phyloP scores from a whole-genome alignment of 179 eudicot species.

The Patellifolia procumbens region DNA sequence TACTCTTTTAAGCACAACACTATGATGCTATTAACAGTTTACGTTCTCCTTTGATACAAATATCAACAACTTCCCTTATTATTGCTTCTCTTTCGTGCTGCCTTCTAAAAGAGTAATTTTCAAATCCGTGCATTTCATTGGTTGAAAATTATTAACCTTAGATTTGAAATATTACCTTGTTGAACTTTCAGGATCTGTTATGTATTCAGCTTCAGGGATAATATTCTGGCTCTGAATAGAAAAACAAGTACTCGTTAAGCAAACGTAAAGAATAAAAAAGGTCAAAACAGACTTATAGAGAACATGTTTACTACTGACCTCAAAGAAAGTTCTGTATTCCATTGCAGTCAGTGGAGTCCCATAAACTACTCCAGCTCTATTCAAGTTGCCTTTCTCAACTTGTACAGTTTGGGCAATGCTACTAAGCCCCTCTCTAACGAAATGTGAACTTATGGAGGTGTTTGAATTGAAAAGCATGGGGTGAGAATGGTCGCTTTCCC shows the following conservation, averaged over 20 bases:
- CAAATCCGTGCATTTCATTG: too few species aligned
- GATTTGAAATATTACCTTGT: conserved; percentile 47
- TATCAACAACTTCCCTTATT: too few species aligned
- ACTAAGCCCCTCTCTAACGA: conserved; percentile 29
- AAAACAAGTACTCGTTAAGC: conserved; percentile 13
- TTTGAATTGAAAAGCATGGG: conserved; percentile 40
- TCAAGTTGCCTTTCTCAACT: conserved; percentile 26
- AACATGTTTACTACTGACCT: conserved; percentile 42
- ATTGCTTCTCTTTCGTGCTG: too few species aligned
- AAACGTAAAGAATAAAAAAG: neutral
- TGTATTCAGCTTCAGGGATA: conserved; percentile 66
- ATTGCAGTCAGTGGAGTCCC: conserved; percentile 73
- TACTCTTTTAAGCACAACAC: too few species aligned
- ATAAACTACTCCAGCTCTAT: conserved; percentile 46
- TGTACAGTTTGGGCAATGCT: conserved; percentile 29
- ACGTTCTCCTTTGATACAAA: too few species aligned
- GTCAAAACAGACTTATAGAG: neutral
- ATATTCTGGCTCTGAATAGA: conserved; percentile 55
- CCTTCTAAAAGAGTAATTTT: too few species aligned
- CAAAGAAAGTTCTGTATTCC: conserved; percentile 72
- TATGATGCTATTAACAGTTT: too few species aligned
- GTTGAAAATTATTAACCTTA: too few species aligned
- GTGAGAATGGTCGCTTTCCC: conserved; percentile 50
- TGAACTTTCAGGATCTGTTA: conserved; percentile 45
- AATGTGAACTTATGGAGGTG: conserved; percentile 41